A percentile compares a stretch with the other conserved stretches of the same genome.
These are phyloP conservation scores for Paraphaeosphaeria sporulosa DNA, from an alignment of 2,329 filamentous ascomycete species.

Conservation along the genomic window DNA sequence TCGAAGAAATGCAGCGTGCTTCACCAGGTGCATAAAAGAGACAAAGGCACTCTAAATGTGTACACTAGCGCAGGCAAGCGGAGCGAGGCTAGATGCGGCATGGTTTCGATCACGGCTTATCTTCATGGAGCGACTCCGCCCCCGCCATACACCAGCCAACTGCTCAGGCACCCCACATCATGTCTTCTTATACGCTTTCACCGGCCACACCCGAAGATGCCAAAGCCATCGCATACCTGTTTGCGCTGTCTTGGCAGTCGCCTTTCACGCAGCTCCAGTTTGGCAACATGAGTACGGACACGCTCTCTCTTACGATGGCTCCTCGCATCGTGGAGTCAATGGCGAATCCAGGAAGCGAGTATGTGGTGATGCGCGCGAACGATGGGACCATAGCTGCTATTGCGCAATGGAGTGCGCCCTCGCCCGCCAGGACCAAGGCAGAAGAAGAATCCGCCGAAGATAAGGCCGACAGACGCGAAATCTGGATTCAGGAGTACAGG, in stretches of 20 bases:
- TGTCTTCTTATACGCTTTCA: slow-evolving; percentile 16
- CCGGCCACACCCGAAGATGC: slow-evolving; percentile 24
- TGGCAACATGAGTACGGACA: slow-evolving; percentile 26
- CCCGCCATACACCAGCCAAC: neutral
- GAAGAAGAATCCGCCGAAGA: slow-evolving; percentile 25
- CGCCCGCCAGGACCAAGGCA: neutral
- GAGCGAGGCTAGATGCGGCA: too few relatives aligned
- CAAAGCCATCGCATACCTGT: slow-evolving; percentile 32
- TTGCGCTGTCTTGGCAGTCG: slow-evolving; percentile 35
- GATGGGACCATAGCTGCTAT: slow-evolving; percentile 28
- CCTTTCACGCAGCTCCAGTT: slow-evolving; percentile 38
- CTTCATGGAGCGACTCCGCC: too few relatives aligned
- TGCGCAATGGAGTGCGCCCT: slow-evolving; percentile 36
- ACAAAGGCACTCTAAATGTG: too few relatives aligned
- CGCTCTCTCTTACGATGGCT: slow-evolving; percentile 27
- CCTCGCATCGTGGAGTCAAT: slow-evolving; percentile 34
- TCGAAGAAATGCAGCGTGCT: too few relatives aligned
- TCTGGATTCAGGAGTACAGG: slow-evolving; percentile 33
- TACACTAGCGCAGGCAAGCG: too few relatives aligned
- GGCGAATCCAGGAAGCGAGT: slow-evolving; percentile 13
- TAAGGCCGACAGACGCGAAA: slow-evolving; percentile 28
- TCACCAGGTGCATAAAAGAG: too few relatives aligned
- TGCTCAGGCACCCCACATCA: too few relatives aligned
- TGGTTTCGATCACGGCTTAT: too few relatives aligned
- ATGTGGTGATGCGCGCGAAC: slow-evolving; percentile 23